Conservation (phyloP, 257 asterid genomes). For the Lavandula angustifolia region DNA sequence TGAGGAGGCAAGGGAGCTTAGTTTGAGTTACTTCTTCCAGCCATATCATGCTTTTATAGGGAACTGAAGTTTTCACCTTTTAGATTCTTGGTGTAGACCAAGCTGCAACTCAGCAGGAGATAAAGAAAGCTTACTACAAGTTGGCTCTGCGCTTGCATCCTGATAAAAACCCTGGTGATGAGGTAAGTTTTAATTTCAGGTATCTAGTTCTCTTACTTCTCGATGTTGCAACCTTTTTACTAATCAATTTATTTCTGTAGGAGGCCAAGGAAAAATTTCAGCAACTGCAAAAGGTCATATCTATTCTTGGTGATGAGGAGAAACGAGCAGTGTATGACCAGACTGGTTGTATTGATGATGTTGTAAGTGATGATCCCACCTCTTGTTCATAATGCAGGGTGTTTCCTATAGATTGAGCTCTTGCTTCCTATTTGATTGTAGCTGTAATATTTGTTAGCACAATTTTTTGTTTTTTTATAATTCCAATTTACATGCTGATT, state of each 20-base stretch:
- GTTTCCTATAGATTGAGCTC: neutral
- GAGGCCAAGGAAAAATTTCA: constrained; percentile 97
- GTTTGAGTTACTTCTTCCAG: neutral
- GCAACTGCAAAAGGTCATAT: constrained; percentile 89
- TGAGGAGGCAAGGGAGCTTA: no score
- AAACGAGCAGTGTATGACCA: constrained; percentile 92
- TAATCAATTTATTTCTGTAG: constrained; percentile 38
- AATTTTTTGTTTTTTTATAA: neutral
- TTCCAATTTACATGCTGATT: neutral
- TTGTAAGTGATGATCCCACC: constrained; percentile 55
- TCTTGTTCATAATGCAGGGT: constrained; percentile 16
- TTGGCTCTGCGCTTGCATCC: constrained; percentile 89
- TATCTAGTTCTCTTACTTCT: constrained; percentile 10
- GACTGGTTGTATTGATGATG: constrained; percentile 96
- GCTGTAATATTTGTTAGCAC: constrained; percentile 10
- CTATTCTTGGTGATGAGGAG: constrained; percentile 89
- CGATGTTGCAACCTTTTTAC: constrained; percentile 8
- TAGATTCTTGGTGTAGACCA: constrained; percentile 84
- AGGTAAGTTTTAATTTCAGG: constrained; percentile 44
- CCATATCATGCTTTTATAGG: neutral
- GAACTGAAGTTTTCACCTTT: neutral
- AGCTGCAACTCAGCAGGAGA: constrained; percentile 77
- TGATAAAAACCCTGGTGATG: constrained; percentile 85
- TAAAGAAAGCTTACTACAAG: constrained; percentile 84
- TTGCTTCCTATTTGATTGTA: neutral